Conservation (phyloP, 805 yeast species). For the Cyberlindnera maclurae region DNA sequence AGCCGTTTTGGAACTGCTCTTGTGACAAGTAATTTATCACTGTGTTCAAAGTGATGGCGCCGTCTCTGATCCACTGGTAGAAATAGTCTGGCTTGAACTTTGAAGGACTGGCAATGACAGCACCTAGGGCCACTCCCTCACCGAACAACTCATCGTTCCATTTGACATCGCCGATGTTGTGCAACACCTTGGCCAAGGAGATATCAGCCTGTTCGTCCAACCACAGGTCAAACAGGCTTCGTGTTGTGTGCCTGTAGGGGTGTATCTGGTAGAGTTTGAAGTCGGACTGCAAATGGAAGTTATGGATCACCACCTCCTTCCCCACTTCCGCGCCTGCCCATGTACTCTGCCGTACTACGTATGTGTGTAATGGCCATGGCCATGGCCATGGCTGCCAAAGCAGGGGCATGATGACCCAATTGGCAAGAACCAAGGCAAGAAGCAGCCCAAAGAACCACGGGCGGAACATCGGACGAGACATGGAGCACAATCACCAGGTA, state of each 20-base stretch:
- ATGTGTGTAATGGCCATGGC: too few species aligned
- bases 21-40: conserved; percentile 52
- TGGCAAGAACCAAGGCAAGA: too few species aligned
- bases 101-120: conserved; percentile 83
- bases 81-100: conserved; percentile 65
- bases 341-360: background rate
- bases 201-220: conserved; percentile 31
- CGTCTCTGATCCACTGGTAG: conserved; percentile 87
- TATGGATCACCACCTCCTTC: conserved; percentile 10
- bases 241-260: conserved; percentile 16
- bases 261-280: conserved; percentile 14
- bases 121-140: conserved; percentile 51
- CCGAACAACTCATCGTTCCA: conserved; percentile 22
- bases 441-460: too few species aligned
- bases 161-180: conserved; percentile 40
- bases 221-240: conserved; percentile 39
- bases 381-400: too few species aligned
- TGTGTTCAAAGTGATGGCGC: conserved; percentile 71
- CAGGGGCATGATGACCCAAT: too few species aligned
- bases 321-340: background rate
- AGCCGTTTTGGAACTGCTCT: conserved; percentile 19
- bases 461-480: too few species aligned
- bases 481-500: too few species aligned
- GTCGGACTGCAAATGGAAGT: conserved; percentile 19
- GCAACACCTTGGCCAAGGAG: conserved; percentile 37